Evolutionary conservation across 257 asterid species (phyloP), one percentile per base, ranked within the genome.

Genomic region (Paraleonurus japonicus): DNA sequence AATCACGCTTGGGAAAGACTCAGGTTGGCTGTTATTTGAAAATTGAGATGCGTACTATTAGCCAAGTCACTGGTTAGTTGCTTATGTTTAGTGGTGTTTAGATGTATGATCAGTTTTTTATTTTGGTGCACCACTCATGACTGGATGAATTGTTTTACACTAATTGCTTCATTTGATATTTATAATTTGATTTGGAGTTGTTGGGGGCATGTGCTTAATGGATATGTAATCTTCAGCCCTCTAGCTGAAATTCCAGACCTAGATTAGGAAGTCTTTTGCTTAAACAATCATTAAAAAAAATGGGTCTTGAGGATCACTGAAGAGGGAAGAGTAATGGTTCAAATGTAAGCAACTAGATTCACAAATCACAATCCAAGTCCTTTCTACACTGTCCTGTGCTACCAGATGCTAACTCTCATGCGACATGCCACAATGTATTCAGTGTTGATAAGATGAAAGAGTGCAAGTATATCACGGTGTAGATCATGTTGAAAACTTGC

Each of bases 1-100:
- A 94, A 79, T 94, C 99, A 47, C 96, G 99, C 12, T 65, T 94
- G 82, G 99, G 99, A 62, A 94, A 94, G 84, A 94, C 98, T 7
- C 99, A 94, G 99, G 99, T 91, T 69, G 24, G 75, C 39, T 17
- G 62, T 19, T 64, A 20, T 76, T 53, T 39, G 28, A 7, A 70
- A 70, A 53, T 32, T 20, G 43, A 35, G 41, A 41, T 32, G 51
- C 28, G 51, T 24, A n/a, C 53, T 50, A n/a, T 63, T 66, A 19
- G 60, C 69, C 53, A 65, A 60, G 41, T 54, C 22, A 74, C 37
- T 80, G 17, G 6, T 57, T 80, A 24, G 54, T 47, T 45, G 20
- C 53, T 41, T 43, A 13, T 74, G 7, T 61, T 2, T 37, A 12
- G 27, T 51, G 30, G 24, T 54, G 53, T 61, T 67, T 78, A 45